These are phyloP conservation scores for Talaromyces wortmannii DNA, from an alignment of 495 filamentous ascomycete genomes.

Conservation along the genomic window DNA sequence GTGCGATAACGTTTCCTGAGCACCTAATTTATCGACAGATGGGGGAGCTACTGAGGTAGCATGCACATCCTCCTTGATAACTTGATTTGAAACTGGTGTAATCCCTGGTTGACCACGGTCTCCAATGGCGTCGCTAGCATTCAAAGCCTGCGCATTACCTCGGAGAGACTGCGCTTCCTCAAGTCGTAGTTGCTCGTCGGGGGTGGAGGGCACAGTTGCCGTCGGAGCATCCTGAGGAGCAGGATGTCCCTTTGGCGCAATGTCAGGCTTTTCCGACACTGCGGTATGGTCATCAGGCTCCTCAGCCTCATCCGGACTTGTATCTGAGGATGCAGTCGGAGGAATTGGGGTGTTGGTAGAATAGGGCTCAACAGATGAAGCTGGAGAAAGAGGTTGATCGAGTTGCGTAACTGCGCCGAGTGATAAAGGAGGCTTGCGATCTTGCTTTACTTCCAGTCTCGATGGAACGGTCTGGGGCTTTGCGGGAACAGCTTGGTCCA, in stretches of 20 bases:
- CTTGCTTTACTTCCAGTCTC: slow-evolving; percentile 20
- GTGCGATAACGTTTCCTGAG: not conserved
- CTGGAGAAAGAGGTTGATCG: slow-evolving; percentile 38
- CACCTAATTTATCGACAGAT: not conserved
- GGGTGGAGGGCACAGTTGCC: slow-evolving; percentile 31
- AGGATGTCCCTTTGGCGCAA: not conserved
- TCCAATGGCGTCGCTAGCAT: slow-evolving; percentile 12
- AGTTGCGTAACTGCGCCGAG: slow-evolving; percentile 16
- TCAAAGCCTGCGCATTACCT: slow-evolving; percentile 10
- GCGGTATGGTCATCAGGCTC: slow-evolving; percentile 9
- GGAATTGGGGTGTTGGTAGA: slow-evolving; percentile 36
- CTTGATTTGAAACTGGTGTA: slow-evolving; percentile 14
- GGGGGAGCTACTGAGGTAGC: not conserved
- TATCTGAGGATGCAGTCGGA: slow-evolving; percentile 30
- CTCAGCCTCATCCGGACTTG: slow-evolving; percentile 31
- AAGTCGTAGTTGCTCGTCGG: slow-evolving; percentile 41
- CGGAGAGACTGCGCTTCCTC: slow-evolving; percentile 41
- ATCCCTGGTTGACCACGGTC: slow-evolving; percentile 6
- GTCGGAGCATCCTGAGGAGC: slow-evolving; percentile 9
- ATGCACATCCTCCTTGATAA: slow-evolving; percentile 17
- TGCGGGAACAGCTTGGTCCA: not conserved
- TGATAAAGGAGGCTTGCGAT: slow-evolving; percentile 22
- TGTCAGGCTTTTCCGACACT: not conserved
- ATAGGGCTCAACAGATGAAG: slow-evolving; percentile 34
- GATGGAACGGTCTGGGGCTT: not conserved